Evolutionary conservation across 2,329 filamentous ascomycete species (phyloP), one percentile per base, ranked within the genome.

Genomic region (Apiospora hydei): DNA sequence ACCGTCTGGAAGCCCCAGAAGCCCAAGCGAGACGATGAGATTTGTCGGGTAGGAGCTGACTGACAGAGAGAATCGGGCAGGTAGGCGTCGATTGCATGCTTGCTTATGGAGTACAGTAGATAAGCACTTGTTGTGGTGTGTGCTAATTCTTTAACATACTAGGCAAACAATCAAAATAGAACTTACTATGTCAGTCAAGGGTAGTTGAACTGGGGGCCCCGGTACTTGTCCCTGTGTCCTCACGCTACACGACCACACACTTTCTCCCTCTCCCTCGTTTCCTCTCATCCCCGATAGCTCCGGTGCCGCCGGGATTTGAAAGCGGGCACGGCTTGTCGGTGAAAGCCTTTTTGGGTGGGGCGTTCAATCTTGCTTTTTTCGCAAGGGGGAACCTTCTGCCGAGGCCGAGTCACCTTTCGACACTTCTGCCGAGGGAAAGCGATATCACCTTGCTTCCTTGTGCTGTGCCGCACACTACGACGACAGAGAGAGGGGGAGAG

Each of bases 271-370:
- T 18, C 18, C 44, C 13, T 30, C 51, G 1, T 16, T 13, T 57
- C 14, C 14, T 16, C 21, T 61, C 57, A 64, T 64, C 18, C 57
- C 57, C 57, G 57, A 64, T 64, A 64, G 57, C 57, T 64, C 57
- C 57, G 57, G 57, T 64, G 57, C 57, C 57, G 57, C 18, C 57
- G 57, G 57, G 57, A 64, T n/a, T 41, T 64, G 57, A n/a, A 64
- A 64, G 57, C 57, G 57, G 57, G 57, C 57, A 64, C 57, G 57
- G 53, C 18, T 24, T 64, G 57, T 64, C 57, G 34, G 57, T 64
- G 57, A 64, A 64, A 64, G 21, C 30, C 53, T 41, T 64, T 64
- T n/a, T 41, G 53, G 53, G 53, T 61, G 53, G 53, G 53, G 30
- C 38, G 21, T 21, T 61, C 3, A 10, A 4, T 51, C n/a, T 61